These are phyloP conservation scores for Yarrowia sp. DNA, from an alignment of 805 yeast genomes.

Conservation along the genomic window DNA sequence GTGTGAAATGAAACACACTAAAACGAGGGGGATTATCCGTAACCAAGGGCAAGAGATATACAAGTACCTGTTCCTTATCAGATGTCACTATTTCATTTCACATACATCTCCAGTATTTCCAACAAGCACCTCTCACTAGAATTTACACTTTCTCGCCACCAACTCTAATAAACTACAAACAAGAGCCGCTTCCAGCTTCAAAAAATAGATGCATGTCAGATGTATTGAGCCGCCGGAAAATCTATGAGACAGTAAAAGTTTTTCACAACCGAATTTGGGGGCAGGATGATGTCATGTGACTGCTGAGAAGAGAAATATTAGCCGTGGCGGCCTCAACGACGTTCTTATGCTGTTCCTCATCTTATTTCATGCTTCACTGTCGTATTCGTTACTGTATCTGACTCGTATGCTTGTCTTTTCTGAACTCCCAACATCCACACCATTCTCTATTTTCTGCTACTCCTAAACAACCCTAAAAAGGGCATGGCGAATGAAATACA, in stretches of 20 bases:
- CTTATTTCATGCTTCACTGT: neutral
- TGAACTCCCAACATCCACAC: neutral
- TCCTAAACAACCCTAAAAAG: neutral
- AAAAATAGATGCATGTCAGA: neutral
- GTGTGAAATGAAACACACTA: conserved; percentile 1
- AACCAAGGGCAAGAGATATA: too few species aligned
- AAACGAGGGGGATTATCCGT: neutral
- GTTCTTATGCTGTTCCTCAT: too few species aligned
- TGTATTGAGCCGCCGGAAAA: conserved; percentile 22
- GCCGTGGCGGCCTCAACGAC: too few species aligned
- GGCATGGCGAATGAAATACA: neutral
- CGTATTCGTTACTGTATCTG: conserved; percentile 15
- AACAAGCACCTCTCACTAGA: too few species aligned
- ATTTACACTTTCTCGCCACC: neutral
- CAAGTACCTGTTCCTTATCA: too few species aligned
- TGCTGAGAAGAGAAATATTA: too few species aligned
- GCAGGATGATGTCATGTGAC: conserved; percentile 22
- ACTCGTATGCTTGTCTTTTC: too few species aligned
- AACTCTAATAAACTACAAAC: neutral
- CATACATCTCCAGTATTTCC: too few species aligned
- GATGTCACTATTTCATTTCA: too few species aligned
- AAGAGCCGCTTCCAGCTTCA: neutral
- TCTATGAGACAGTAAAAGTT: conserved; percentile 24
- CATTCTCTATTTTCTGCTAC: too few species aligned
- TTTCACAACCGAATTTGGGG: conserved; percentile 11